Conservation (phyloP, 768 basidiomycete genomes). For the Podaxis sp. region DNA sequence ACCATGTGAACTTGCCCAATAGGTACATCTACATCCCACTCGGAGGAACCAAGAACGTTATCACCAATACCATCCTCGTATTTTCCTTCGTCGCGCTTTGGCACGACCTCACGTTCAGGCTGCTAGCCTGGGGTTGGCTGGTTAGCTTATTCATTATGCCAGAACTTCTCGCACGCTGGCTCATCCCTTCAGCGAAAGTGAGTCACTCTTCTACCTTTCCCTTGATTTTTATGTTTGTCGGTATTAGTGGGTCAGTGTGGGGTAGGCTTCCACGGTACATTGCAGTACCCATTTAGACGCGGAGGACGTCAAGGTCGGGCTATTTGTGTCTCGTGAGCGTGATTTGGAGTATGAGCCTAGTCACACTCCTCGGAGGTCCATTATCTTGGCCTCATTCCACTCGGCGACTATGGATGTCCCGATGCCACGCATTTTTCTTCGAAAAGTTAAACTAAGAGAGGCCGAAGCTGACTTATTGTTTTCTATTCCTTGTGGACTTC, state of each 20-base stretch:
- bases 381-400: not conserved
- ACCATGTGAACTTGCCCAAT: not conserved
- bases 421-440: not conserved
- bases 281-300: not conserved
- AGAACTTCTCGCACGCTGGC: conserved; percentile 62
- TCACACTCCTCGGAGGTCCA: not conserved
- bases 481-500: not conserved
- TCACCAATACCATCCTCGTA: conserved; percentile 71
- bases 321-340: not conserved
- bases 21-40: conserved; percentile 96
- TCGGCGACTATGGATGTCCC: not conserved
- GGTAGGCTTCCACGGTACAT: not conserved
- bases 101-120: conserved; percentile 89
- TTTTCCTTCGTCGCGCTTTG: conserved; percentile 98
- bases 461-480: not conserved
- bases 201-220: conserved; percentile 20
- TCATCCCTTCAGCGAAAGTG: conserved; percentile 69
- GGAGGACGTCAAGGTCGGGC: not conserved
- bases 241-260: not conserved
- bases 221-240: not conserved
- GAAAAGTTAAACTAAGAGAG: not conserved
- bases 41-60: conserved; percentile 59
- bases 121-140: conserved; percentile 97
- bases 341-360: not conserved
- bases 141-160: conserved; percentile 88